Evolutionary conservation across 768 basidiomycete species (phyloP).

Genomic region (Fomitopsis pulvina): DNA sequence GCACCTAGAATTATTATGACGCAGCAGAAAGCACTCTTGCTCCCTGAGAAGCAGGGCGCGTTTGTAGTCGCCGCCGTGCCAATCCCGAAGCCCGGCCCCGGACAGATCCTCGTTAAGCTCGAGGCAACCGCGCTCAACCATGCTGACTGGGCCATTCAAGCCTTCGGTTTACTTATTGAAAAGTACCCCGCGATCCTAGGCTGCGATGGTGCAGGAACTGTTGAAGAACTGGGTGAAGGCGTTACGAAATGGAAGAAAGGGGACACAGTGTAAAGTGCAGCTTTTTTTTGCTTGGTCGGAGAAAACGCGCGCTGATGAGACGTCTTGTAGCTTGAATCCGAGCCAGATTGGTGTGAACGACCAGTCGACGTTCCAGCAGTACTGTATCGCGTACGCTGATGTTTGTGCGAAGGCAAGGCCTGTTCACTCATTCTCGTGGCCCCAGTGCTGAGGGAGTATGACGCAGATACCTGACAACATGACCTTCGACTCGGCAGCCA

Average conservation of each 20-base stretch:
- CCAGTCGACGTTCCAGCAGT: conserved; percentile 22
- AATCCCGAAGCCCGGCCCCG: conserved; percentile 10
- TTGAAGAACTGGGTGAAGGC: conserved; percentile 32
- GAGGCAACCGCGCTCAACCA: conserved; percentile 26
- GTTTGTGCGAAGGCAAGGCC: conserved; percentile 18
- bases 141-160: conserved; percentile 28
- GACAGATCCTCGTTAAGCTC: conserved; percentile 24
- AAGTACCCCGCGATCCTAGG: conserved; percentile 33
- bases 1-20: too few relatives aligned
- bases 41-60: conserved; percentile 5
- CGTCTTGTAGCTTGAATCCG: background rate
- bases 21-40: conserved; percentile 14
- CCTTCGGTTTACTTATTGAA: conserved; percentile 23
- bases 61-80: conserved; percentile 5
- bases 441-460: background rate
- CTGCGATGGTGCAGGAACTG: conserved; percentile 32
- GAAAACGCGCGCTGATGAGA: background rate
- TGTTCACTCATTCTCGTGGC: too few relatives aligned
- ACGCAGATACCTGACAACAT: conserved; percentile 30
- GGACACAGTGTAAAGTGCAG: conserved; percentile 27
- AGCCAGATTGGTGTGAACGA: conserved; percentile 1
- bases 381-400: conserved; percentile 20
- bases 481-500: conserved; percentile 33
- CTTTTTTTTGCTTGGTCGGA: background rate
- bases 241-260: conserved; percentile 33